Evolutionary conservation across 1,139 yeast species (phyloP), one percentile per base, ranked within the genome.

Genomic region (Yamadazyma jaroonii): DNA sequence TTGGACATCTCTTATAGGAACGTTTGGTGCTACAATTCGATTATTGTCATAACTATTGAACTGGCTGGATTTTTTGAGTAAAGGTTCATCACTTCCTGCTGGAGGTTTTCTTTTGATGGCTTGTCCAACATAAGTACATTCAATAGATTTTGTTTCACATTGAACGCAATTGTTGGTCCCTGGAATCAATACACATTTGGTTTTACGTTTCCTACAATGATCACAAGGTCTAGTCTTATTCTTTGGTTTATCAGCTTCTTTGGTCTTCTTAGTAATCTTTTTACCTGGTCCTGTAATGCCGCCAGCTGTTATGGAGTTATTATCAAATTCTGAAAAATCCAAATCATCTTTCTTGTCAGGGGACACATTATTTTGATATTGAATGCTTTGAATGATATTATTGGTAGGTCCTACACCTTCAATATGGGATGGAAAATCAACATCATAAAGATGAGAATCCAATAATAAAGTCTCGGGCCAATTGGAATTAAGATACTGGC

Each of bases 61-160:
- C 38, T 29, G 45, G 32, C 21, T 21, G 6, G 40, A 36, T 42
- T 54, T 47, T 40, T 59, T 61, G 3, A 32, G 24, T 8, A 44
- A 21, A 3, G 48, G 47, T 10, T 45, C 55, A 9, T 53, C 62
- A 11, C 41, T 36, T 15, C 46, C 37, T 6, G 56, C 65, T 10
- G 48, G 41, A 6, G 59, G 53, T 40, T 61, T 61, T 29, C 72
- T 37, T 42, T 67, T 65, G 20, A 54, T 39, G 3, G 72, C 64
- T 40, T 53, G 64, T 5, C 56, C 58, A 2, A 59, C 51, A 51
- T 72, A 81, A 0, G 86, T 78, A 54, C 90, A 83, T 42, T 74
- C 73, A n/a, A 81, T 57, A 3, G 82, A 79, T 51, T 79, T 81
- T 4, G 79, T 61, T 52, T 81, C 88, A 59, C 92, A 84, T 52